Conservation (phyloP, 192 early-diverging fungal species). For the Coemansia sp. region DNA sequence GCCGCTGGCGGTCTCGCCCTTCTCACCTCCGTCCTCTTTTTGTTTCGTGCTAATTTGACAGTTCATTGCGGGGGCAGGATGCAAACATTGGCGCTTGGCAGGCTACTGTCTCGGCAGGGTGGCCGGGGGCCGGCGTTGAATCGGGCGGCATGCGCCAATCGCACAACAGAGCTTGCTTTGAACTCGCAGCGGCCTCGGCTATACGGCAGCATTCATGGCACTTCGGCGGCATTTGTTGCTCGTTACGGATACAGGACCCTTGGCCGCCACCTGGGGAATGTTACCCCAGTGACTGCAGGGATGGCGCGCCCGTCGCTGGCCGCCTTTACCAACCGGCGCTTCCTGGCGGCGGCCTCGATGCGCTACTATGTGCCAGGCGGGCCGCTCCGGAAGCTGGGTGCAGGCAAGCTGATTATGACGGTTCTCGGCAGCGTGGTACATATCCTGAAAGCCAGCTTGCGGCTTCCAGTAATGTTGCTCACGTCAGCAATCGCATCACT, state of each 20-base stretch:
- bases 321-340: constrained; percentile 18
- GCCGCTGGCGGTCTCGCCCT: no score
- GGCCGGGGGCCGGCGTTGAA: neutral
- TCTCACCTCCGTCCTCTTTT: no score
- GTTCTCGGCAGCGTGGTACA: constrained; percentile 23
- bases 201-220: neutral
- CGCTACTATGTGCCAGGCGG: constrained; percentile 41
- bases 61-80: no score
- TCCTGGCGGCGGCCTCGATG: constrained; percentile 33
- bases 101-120: neutral
- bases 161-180: neutral
- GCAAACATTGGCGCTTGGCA: neutral
- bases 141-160: neutral
- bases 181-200: neutral
- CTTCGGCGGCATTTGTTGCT: neutral
- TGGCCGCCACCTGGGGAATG: neutral
- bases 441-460: constrained; percentile 12
- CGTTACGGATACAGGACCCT: constrained; percentile 4
- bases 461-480: constrained; percentile 39
- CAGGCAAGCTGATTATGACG: constrained; percentile 17
- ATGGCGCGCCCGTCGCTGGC: constrained; percentile 8
- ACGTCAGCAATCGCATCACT: constrained; percentile 40
- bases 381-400: constrained; percentile 15
- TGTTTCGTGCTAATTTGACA: no score
- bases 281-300: neutral